These are phyloP conservation scores for Oropetium thomaeum DNA, from an alignment of 176 grass and related monocot species.

Conservation along the genomic window DNA sequence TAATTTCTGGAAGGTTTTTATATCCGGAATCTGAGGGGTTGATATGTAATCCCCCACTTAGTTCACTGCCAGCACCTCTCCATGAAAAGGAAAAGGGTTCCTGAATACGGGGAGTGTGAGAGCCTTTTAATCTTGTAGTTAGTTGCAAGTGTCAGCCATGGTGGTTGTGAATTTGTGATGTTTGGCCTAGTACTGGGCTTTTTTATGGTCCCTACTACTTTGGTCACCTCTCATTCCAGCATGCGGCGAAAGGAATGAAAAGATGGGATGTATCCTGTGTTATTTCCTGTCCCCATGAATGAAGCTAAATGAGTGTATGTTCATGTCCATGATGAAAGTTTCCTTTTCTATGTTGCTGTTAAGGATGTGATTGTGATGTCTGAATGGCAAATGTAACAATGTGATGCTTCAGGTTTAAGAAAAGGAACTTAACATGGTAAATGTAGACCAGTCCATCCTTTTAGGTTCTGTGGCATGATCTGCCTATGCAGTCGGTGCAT, in stretches of 20 bases:
- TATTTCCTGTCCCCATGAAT: conserved; percentile 22
- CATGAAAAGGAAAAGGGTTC: conserved; percentile 36
- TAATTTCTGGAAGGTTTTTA: conserved; percentile 38
- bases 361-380: not conserved
- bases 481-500: not conserved
- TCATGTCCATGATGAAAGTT: conserved; percentile 16
- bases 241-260: conserved; percentile 30
- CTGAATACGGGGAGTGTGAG: conserved; percentile 34
- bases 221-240: conserved; percentile 26
- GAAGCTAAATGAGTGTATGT: conserved; percentile 15
- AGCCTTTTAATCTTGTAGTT: conserved; percentile 40
- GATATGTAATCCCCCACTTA: conserved; percentile 15
- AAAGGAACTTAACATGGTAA: conserved; percentile 18
- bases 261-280: conserved; percentile 27
- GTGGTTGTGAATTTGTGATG: conserved; percentile 41
- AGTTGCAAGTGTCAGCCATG: conserved; percentile 37
- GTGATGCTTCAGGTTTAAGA: conserved; percentile 28
- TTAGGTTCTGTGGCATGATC: conserved; percentile 1
- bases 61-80: conserved; percentile 35
- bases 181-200: conserved; percentile 11
- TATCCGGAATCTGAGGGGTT: conserved; percentile 31
- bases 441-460: not conserved
- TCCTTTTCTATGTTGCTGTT: not conserved
- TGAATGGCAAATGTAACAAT: conserved; percentile 2
- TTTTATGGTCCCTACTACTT: conserved; percentile 22